A percentile compares a stretch with the other conserved stretches of the same genome.
Conservation (phyloP, 2,329 filamentous ascomycete species). For the Colletotrichum abscissum region DNA sequence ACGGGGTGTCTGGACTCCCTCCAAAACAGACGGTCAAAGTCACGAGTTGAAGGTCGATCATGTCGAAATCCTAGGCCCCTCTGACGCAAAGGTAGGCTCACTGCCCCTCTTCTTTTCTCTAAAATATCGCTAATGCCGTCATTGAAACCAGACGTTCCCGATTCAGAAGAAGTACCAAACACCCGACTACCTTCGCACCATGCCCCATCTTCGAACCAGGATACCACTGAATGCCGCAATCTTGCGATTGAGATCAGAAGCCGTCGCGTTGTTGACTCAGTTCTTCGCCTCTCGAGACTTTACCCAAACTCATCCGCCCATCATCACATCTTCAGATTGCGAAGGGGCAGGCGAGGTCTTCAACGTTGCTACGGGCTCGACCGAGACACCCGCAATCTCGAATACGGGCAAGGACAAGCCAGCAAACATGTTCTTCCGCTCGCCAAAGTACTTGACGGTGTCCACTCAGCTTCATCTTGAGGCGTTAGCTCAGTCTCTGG, state of each 20-base stretch:
- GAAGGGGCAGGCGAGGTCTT: constrained; percentile 98
- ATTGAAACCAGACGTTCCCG: constrained; percentile 77
- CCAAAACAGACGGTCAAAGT: constrained; percentile 74
- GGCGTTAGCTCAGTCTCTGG: constrained; percentile 87
- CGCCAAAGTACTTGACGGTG: constrained; percentile 94
- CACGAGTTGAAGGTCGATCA: constrained; percentile 83
- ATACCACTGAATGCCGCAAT: constrained; percentile 84
- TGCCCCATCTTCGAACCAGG: constrained; percentile 88
- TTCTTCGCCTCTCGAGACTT: constrained; percentile 81
- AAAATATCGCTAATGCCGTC: constrained; percentile 1
- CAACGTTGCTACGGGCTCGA: constrained; percentile 64
- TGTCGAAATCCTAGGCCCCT: constrained; percentile 78
- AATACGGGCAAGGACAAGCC: constrained; percentile 47
- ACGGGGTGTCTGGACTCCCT: constrained; percentile 80
- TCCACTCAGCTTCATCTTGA: constrained; percentile 96
- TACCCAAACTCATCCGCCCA: constrained; percentile 88
- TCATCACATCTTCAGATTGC: constrained; percentile 97
- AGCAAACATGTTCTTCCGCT: constrained; percentile 77
- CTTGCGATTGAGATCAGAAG: constrained; percentile 84
- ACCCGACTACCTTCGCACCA: constrained; percentile 85
- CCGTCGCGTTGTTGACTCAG: constrained; percentile 76
- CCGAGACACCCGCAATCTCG: constrained; percentile 42
- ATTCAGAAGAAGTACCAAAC: constrained; percentile 97
- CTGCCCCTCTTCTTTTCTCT: constrained; percentile 14
- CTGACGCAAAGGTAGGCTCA: constrained; percentile 79